Evolutionary conservation across 768 basidiomycete species (phyloP).

Genomic region (Dentipellis sp.): DNA sequence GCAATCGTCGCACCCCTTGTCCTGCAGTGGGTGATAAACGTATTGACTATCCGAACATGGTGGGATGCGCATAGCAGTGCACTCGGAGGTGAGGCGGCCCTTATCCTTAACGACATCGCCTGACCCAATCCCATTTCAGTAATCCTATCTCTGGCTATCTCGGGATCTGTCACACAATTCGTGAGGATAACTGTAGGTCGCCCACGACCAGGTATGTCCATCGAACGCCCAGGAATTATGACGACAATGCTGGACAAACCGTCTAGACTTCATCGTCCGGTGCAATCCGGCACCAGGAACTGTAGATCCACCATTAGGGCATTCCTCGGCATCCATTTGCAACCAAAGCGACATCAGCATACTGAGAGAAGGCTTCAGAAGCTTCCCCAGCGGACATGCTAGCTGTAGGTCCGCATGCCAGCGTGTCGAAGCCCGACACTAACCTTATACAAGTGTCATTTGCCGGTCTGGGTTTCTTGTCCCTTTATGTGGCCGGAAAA

Average conservation of each 20-base stretch:
- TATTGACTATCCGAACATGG: conserved; percentile 66
- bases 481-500: conserved; percentile 87
- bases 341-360: conserved; percentile 52
- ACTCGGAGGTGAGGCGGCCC: conserved; percentile 30
- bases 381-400: conserved; percentile 89
- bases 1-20: conserved; percentile 57
- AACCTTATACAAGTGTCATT: conserved; percentile 61
- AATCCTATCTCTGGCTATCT: conserved; percentile 62
- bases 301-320: conserved; percentile 58
- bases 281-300: conserved; percentile 64
- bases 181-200: conserved; percentile 83
- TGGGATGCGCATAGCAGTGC: conserved; percentile 83
- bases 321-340: conserved; percentile 73
- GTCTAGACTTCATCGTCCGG: conserved; percentile 53
- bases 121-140: conserved; percentile 29
- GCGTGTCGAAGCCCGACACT: neutral
- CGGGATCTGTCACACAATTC: conserved; percentile 78
- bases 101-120: neutral
- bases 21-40: conserved; percentile 60
- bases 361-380: conserved; percentile 79
- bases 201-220: conserved; percentile 64
- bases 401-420: conserved; percentile 44
- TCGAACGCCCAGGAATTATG: neutral
- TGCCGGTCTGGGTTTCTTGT: conserved; percentile 83
- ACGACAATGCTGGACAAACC: neutral